A percentile compares a stretch with the other conserved stretches of the same genome.
These are phyloP conservation scores for Somion occarium DNA, from an alignment of 1,284 basidiomycete species.

Conservation along the genomic window DNA sequence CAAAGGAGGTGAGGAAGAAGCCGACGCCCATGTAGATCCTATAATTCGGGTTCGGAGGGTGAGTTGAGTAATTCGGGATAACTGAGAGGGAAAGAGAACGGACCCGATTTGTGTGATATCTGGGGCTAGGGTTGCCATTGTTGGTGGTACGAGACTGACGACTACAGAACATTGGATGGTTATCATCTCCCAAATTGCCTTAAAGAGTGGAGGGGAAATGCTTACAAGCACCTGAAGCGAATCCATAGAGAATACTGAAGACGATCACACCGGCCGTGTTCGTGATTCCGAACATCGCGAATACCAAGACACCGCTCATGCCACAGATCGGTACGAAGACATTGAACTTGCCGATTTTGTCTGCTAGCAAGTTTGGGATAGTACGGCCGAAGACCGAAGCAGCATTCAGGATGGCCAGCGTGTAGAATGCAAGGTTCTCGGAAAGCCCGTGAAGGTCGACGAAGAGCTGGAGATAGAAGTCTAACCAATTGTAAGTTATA, in stretches of 20 bases:
- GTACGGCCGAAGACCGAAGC: constrained; percentile 5
- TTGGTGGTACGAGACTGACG: neutral
- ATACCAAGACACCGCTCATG: constrained; percentile 4
- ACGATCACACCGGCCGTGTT: constrained; percentile 9
- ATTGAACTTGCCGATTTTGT: constrained; percentile 12
- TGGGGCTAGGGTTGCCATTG: neutral
- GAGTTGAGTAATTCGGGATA: neutral
- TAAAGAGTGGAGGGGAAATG: neutral
- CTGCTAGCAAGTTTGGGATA: constrained; percentile 15
- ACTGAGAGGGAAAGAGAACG: neutral
- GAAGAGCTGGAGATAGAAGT: constrained; percentile 20
- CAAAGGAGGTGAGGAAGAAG: neutral
- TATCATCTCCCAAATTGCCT: neutral
- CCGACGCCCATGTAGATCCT: neutral
- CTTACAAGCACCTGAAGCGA: constrained; percentile 18
- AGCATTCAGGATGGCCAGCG: constrained; percentile 4
- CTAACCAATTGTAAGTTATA: constrained; percentile 2
- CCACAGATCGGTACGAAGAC: constrained; percentile 4
- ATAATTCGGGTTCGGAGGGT: neutral
- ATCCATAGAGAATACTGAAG: constrained; percentile 16
- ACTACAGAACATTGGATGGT: no score
- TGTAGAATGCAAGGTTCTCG: constrained; percentile 2
- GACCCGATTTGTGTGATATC: neutral
- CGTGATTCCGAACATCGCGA: neutral
- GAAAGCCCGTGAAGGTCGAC: constrained; percentile 6